Conservation (phyloP, 164 flowering plant species). For the Akebia trifoliata region DNA sequence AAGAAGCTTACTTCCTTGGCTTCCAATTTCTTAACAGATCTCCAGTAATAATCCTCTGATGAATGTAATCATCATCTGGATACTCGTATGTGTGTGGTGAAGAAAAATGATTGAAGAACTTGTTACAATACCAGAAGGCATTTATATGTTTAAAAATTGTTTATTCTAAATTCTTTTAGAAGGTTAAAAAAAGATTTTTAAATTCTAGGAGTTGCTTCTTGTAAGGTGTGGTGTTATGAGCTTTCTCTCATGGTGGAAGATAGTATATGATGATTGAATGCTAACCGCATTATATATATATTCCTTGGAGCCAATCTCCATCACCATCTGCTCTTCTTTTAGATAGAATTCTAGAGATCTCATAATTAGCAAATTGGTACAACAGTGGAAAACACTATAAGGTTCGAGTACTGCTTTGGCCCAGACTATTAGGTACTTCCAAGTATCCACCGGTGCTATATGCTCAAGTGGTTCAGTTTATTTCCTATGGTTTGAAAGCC, state of each 20-base stretch:
- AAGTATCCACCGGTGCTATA: too few species aligned
- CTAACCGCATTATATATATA: too few species aligned
- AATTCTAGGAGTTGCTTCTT: not conserved
- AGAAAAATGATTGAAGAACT: constrained; percentile 10
- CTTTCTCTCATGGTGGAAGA: not conserved
- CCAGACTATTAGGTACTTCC: too few species aligned
- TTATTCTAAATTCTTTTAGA: constrained; percentile 25
- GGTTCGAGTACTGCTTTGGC: too few species aligned
- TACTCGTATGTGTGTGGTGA: not conserved
- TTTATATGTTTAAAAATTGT: constrained; percentile 30
- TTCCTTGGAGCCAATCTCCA: too few species aligned
- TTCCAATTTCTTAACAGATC: constrained; percentile 66
- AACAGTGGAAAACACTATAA: too few species aligned
- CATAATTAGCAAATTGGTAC: too few species aligned
- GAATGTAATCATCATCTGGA: not conserved
- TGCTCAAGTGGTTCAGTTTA: too few species aligned
- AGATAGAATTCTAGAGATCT: too few species aligned
- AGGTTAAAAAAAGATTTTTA: constrained; percentile 24
- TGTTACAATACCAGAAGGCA: constrained; percentile 10
- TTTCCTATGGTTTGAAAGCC: too few species aligned
- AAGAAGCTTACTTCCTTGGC: constrained; percentile 84
- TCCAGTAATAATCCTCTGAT: constrained; percentile 89
- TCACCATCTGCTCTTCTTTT: too few species aligned
- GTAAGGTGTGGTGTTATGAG: not conserved
- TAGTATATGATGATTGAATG: too few species aligned